Evolutionary conservation across 148 eudicot genomes (phyloP), one percentile per base, ranked within the genome.

Genomic region (Simmondsia chinensis): DNA sequence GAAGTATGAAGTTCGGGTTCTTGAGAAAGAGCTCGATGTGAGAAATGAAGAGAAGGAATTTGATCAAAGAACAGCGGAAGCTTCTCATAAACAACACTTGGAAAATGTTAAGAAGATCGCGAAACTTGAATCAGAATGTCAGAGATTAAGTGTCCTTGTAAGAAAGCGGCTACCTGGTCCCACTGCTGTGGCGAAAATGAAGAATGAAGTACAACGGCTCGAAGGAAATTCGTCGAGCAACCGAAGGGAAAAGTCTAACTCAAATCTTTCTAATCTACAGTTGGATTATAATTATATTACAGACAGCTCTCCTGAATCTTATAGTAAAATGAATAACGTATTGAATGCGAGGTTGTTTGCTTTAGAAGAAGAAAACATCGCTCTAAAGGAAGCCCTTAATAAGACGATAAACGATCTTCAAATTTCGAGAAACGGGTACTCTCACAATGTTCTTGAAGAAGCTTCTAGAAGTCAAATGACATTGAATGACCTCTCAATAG

Each of bases 91-190:
- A 53, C 72, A 72, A 39, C 43, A 68, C 22, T 6, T 60, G 43
- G 82, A 79, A 35, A 64, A 49, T 45, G 28, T 58, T 11, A 76
- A 74, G 57, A 72, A 80, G 33, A 56, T 74, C 0, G 48, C 54
- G 13, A 70, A 64, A 51, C 58, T 87, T 57, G 94, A 82, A 55
- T 61, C 73, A 0, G 94, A 82, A 29, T 87, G 88, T 56, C 84
- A 79, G 43, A 64, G 79, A 47, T 53, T 87, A 41, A 69, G 83
- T 22, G 41, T 46, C 31, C 39, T 76, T n/a, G 56, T 68, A 18
- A 66, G 76, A 19, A 83, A 66, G 49, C 50, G 75, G 47, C 45
- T 72, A 15, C 76, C 79, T 0, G 73, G 63, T 64, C 63, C 79
- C 16, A 42, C 50, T 42, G 52, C 42, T 36, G 41, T 58, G 13